phyloP scores from a whole-genome alignment of 768 basidiomycete genomes.

The Mycena kentingensis region DNA sequence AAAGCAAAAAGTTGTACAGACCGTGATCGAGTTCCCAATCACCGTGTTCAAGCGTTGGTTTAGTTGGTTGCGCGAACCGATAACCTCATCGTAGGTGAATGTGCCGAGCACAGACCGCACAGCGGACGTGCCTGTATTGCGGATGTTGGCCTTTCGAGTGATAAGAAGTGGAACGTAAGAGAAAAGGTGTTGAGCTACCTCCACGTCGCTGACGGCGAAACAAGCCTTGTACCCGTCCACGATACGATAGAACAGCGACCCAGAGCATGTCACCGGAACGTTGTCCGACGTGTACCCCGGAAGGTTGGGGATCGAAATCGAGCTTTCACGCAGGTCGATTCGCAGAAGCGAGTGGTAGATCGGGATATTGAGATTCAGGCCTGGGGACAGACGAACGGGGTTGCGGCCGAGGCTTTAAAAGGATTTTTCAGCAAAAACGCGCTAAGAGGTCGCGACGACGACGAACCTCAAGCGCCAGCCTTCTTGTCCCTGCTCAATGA shows the following conservation, averaged over 20 bases:
- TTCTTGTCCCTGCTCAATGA: conserved; percentile 54
- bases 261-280: conserved; percentile 54
- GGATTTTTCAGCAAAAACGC: not conserved
- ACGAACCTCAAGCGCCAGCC: conserved; percentile 51
- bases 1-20: conserved; percentile 22
- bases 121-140: conserved; percentile 55
- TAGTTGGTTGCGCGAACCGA: conserved; percentile 43
- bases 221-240: conserved; percentile 55
- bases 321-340: conserved; percentile 51
- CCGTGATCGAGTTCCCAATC: conserved; percentile 51
- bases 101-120: conserved; percentile 55
- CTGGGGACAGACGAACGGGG: conserved; percentile 47
- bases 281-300: conserved; percentile 39
- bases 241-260: conserved; percentile 57
- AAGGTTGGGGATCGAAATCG: conserved; percentile 46
- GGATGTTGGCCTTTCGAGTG: conserved; percentile 49
- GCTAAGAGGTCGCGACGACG: not conserved
- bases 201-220: conserved; percentile 51
- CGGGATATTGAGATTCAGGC: conserved; percentile 48
- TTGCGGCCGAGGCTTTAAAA: conserved; percentile 42
- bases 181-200: too few relatives aligned
- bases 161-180: too few relatives aligned
- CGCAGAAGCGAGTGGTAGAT: conserved; percentile 45
- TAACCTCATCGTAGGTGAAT: conserved; percentile 50
- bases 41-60: conserved; percentile 49